phyloP scores from a whole-genome alignment of 2,329 filamentous ascomycete genomes.

The Colletotrichum gigasporum region DNA sequence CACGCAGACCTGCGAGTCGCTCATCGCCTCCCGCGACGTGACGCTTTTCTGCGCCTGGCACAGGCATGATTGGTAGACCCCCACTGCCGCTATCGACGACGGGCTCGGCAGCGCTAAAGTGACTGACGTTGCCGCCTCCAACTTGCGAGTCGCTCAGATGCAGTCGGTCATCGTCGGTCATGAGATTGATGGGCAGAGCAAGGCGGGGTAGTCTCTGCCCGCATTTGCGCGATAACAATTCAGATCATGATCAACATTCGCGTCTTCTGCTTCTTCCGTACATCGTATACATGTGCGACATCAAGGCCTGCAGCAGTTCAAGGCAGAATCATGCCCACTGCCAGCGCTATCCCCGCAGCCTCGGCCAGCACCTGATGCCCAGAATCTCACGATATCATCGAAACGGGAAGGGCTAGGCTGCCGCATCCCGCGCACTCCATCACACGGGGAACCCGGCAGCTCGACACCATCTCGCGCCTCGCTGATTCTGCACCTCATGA shows the following conservation, averaged over 20 bases:
- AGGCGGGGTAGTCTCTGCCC: not conserved
- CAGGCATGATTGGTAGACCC: slow-evolving; percentile 2
- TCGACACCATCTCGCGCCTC: not conserved
- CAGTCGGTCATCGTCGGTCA: slow-evolving; percentile 2
- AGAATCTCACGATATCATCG: slow-evolving; percentile 17
- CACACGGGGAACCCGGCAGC: slow-evolving; percentile 9
- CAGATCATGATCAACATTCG: slow-evolving; percentile 3
- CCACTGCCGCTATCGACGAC: not conserved
- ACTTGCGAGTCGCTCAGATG: not conserved
- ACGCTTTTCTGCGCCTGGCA: not conserved
- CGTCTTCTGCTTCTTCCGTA: slow-evolving; percentile 3
- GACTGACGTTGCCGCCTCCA: not conserved
- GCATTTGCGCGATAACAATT: not conserved
- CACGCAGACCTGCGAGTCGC: not conserved
- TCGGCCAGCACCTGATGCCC: not conserved
- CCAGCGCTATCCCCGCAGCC: not conserved
- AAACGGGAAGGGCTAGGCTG: not conserved
- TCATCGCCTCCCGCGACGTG: not conserved
- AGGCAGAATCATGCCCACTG: not conserved
- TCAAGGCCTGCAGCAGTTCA: not conserved
- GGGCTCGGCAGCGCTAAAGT: not conserved
- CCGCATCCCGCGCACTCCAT: not conserved
- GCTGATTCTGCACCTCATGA: slow-evolving; percentile 12
- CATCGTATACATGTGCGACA: slow-evolving; percentile 19
- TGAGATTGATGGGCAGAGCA: slow-evolving; percentile 3